A percentile compares a stretch with the other conserved stretches of the same genome.
Conservation (phyloP, 2,329 filamentous ascomycete genomes). For the Aspergillus sp. region DNA sequence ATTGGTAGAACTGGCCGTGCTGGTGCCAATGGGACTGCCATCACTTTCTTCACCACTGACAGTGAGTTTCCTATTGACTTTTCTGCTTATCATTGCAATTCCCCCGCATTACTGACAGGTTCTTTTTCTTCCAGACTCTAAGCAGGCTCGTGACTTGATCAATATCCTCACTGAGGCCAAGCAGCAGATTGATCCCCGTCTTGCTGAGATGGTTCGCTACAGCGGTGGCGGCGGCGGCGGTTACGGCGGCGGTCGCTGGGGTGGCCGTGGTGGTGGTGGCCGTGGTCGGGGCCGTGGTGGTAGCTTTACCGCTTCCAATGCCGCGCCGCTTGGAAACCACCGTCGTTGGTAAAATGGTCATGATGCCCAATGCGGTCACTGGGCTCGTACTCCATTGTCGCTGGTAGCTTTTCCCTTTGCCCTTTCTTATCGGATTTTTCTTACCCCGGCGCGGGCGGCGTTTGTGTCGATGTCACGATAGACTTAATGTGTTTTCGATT, state of each 20-base stretch:
- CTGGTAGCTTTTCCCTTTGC: constrained; percentile 23
- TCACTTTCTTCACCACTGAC: constrained; percentile 98
- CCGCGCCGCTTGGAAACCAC: constrained; percentile 48
- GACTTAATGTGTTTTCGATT: constrained; percentile 21
- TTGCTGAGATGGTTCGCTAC: constrained; percentile 92
- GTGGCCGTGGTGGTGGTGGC: constrained; percentile 47
- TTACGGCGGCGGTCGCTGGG: constrained; percentile 50
- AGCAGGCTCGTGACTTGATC: constrained; percentile 95
- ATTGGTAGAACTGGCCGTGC: constrained; percentile 62
- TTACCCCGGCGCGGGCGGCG: constrained; percentile 32
- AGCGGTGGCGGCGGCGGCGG: constrained; percentile 70
- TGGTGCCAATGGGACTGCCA: constrained; percentile 88
- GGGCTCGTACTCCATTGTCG: constrained; percentile 21
- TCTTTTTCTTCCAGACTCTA: constrained; percentile 54
- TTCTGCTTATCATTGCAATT: neutral
- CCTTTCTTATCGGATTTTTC: constrained; percentile 12
- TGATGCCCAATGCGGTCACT: constrained; percentile 15
- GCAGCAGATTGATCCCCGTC: constrained; percentile 93
- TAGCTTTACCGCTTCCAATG: constrained; percentile 51
- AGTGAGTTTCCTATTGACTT: constrained; percentile 56
- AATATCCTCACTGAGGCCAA: constrained; percentile 90
- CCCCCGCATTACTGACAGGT: constrained; percentile 8
- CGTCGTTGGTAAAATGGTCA: constrained; percentile 47
- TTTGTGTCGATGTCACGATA: constrained; percentile 29
- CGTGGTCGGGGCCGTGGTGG: constrained; percentile 43